A percentile compares a stretch with the other conserved stretches of the same genome.
Conservation (phyloP, 208 protist species). For the Chromosphaera perkinsii region DNA sequence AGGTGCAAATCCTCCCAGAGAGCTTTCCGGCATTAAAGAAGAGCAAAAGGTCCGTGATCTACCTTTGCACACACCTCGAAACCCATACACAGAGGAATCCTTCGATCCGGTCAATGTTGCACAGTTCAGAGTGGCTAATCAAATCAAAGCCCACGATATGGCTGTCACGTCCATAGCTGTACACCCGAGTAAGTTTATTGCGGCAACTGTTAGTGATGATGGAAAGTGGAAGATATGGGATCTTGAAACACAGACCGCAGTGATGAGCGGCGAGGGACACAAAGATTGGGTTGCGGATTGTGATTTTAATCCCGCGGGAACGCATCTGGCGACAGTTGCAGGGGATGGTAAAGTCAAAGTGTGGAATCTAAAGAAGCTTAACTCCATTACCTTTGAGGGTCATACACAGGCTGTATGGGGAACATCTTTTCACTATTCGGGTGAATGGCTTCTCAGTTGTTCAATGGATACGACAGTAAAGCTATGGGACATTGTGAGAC, state of each 20-base stretch:
- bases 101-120: no score
- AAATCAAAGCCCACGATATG: no score
- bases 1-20: no score
- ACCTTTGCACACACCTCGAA: no score
- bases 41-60: no score
- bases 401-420: constrained; percentile 50
- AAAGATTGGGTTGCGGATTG: neutral
- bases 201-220: no score
- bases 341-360: neutral
- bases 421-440: constrained; percentile 48
- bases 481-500: constrained; percentile 55
- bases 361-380: constrained; percentile 23
- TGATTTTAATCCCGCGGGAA: neutral
- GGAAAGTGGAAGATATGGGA: constrained; percentile 10
- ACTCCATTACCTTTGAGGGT: constrained; percentile 56
- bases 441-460: constrained; percentile 41
- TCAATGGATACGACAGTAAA: constrained; percentile 66
- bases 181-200: no score
- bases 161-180: no score
- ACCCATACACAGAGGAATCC: no score
- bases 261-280: neutral
- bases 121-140: no score
- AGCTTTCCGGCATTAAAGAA: no score
- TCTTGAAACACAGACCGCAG: neutral
- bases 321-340: neutral